These are phyloP conservation scores for Escovopsis sp. DNA, from an alignment of 2,329 filamentous ascomycete genomes.

Conservation along the genomic window DNA sequence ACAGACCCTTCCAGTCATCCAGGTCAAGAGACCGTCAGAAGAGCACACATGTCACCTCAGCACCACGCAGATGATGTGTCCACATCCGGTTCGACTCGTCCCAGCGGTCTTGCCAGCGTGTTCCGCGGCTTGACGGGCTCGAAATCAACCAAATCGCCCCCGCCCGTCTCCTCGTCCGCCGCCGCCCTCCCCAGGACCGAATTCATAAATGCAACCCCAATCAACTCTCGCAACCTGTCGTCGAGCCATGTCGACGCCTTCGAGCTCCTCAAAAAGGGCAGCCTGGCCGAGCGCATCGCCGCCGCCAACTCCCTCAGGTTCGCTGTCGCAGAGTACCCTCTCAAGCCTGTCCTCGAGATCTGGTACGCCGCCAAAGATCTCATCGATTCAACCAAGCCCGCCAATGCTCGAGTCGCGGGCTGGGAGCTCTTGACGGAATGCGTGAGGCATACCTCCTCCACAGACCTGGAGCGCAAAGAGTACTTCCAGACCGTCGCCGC, in stretches of 20 bases:
- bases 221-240: constrained; percentile 29
- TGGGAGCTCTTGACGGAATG: constrained; percentile 54
- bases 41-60: constrained; percentile 46
- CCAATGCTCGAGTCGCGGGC: constrained; percentile 39
- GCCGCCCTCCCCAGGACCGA: constrained; percentile 27
- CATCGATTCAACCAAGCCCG: constrained; percentile 41
- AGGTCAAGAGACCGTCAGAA: constrained; percentile 14
- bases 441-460: constrained; percentile 45
- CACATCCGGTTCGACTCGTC: constrained; percentile 39
- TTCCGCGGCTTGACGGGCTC: constrained; percentile 47
- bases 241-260: constrained; percentile 39
- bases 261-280: constrained; percentile 37
- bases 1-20: constrained; percentile 5
- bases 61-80: constrained; percentile 37
- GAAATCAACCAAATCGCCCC: constrained; percentile 37
- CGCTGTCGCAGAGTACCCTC: constrained; percentile 42
- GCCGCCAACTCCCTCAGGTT: constrained; percentile 43
- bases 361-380: constrained; percentile 54
- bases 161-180: constrained; percentile 25
- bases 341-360: constrained; percentile 45
- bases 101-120: constrained; percentile 45
- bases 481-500: constrained; percentile 49
- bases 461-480: constrained; percentile 51
- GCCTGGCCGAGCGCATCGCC: constrained; percentile 36
- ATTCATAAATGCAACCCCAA: constrained; percentile 27